Evolutionary conservation across 2,329 filamentous ascomycete genomes (phyloP).

Genomic region (Chaetomium strumarium): DNA sequence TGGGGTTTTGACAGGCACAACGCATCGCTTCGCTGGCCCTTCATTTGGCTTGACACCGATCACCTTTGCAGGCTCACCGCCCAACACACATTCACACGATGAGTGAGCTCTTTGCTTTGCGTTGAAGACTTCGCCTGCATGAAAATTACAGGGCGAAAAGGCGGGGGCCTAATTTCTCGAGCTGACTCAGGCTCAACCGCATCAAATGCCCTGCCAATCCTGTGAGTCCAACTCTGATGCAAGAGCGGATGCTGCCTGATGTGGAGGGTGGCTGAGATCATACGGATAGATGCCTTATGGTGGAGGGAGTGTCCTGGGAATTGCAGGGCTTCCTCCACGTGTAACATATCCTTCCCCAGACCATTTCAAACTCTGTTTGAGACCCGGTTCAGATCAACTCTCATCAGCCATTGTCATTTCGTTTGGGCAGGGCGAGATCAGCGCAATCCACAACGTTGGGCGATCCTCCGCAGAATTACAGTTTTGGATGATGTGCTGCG

Average conservation of each 20-base stretch:
- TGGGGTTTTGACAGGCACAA: background rate
- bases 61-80: slow-evolving; percentile 4
- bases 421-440: too few relatives aligned
- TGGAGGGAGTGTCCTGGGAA: background rate
- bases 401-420: too few relatives aligned
- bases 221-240: slow-evolving; percentile 1
- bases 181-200: slow-evolving; percentile 10
- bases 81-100: background rate
- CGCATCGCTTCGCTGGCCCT: slow-evolving; percentile 1
- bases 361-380: background rate
- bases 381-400: background rate
- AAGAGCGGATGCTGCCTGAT: slow-evolving; percentile 10
- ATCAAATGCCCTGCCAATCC: background rate
- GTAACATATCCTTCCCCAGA: background rate
- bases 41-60: background rate
- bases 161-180: slow-evolving; percentile 8
- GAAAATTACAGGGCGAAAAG: slow-evolving; percentile 2
- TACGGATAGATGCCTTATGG: background rate
- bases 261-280: slow-evolving; percentile 11
- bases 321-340: background rate
- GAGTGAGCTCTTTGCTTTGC: background rate
- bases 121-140: slow-evolving; percentile 4
- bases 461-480: background rate
- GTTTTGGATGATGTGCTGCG: slow-evolving; percentile 3
- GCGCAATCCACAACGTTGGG: background rate